phyloP scores from a whole-genome alignment of 768 basidiomycete species.

The Sporobolomyces roseus region DNA sequence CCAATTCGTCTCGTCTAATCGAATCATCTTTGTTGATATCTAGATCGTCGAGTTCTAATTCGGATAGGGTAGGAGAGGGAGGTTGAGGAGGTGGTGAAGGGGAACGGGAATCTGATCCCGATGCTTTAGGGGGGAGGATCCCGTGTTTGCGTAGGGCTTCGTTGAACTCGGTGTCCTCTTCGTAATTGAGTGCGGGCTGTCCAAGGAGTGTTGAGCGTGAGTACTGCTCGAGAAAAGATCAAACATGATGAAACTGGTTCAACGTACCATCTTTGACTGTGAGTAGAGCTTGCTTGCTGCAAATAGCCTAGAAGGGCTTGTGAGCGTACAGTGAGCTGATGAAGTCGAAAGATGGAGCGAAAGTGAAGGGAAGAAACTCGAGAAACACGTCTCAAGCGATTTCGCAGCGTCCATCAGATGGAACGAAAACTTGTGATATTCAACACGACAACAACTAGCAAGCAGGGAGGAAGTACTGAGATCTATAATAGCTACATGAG shows the following conservation, averaged over 20 bases:
- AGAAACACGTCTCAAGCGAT: too few relatives aligned
- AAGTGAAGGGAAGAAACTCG: too few relatives aligned
- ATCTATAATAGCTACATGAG: not conserved
- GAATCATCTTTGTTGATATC: slow-evolving; percentile 41
- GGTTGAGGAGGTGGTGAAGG: slow-evolving; percentile 27
- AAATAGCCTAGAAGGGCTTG: too few relatives aligned
- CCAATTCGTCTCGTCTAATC: slow-evolving; percentile 53
- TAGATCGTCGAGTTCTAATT: slow-evolving; percentile 43
- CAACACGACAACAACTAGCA: too few relatives aligned
- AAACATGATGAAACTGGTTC: too few relatives aligned
- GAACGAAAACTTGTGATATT: too few relatives aligned
- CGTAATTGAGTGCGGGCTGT: slow-evolving; percentile 31
- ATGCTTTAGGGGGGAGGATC: slow-evolving; percentile 51
- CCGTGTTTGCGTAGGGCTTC: slow-evolving; percentile 53
- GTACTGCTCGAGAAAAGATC: not conserved
- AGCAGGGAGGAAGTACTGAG: too few relatives aligned
- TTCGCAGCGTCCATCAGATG: too few relatives aligned
- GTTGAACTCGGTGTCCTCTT: slow-evolving; percentile 48
- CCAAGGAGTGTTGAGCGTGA: not conserved
- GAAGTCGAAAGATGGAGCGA: too few relatives aligned
- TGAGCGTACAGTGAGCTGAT: too few relatives aligned
- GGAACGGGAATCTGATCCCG: slow-evolving; percentile 18
- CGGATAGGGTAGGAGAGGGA: slow-evolving; percentile 33
- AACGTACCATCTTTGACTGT: too few relatives aligned
- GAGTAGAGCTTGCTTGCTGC: too few relatives aligned